These are phyloP conservation scores for Chaetomium tenue DNA, from an alignment of 495 filamentous ascomycete genomes.

Conservation along the genomic window DNA sequence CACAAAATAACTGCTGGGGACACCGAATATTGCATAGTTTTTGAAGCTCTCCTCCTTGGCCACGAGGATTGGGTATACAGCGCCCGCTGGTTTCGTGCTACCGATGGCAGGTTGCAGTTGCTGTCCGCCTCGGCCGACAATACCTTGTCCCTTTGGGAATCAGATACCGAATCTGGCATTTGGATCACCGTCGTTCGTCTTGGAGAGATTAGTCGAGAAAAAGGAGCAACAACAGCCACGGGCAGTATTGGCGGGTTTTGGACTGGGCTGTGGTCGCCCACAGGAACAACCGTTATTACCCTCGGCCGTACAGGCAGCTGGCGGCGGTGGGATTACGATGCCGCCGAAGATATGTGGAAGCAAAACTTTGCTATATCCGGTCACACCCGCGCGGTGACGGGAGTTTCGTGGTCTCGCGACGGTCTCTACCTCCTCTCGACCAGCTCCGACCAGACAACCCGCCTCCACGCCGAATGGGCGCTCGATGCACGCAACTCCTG, in stretches of 20 bases:
- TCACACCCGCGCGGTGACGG: constrained; percentile 75
- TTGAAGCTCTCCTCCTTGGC: constrained; percentile 90
- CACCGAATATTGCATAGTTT: constrained; percentile 72
- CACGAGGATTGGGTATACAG: constrained; percentile 99
- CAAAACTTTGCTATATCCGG: constrained; percentile 77
- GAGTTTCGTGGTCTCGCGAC: constrained; percentile 77
- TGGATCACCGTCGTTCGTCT: constrained; percentile 84
- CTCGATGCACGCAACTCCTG: constrained; percentile 47
- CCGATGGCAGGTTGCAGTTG: constrained; percentile 58
- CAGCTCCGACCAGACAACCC: constrained; percentile 89
- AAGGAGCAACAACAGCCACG: constrained; percentile 92
- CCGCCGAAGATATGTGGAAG: constrained; percentile 61
- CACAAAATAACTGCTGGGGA: constrained; percentile 60
- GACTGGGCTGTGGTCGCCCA: constrained; percentile 89
- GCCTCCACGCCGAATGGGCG: constrained; percentile 85
- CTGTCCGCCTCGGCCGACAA: constrained; percentile 94
- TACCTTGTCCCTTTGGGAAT: constrained; percentile 87
- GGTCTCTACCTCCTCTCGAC: constrained; percentile 87
- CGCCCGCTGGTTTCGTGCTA: constrained; percentile 64
- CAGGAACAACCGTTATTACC: constrained; percentile 69
- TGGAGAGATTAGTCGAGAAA: constrained; percentile 89
- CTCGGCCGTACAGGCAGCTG: constrained; percentile 91
- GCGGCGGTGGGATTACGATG: constrained; percentile 68
- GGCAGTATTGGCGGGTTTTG: constrained; percentile 95
- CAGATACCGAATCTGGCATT: constrained; percentile 76